A percentile compares a stretch with the other conserved stretches of the same genome.
phyloP scores from a whole-genome alignment of 495 filamentous ascomycete species.

The Aspergillus diversus region DNA sequence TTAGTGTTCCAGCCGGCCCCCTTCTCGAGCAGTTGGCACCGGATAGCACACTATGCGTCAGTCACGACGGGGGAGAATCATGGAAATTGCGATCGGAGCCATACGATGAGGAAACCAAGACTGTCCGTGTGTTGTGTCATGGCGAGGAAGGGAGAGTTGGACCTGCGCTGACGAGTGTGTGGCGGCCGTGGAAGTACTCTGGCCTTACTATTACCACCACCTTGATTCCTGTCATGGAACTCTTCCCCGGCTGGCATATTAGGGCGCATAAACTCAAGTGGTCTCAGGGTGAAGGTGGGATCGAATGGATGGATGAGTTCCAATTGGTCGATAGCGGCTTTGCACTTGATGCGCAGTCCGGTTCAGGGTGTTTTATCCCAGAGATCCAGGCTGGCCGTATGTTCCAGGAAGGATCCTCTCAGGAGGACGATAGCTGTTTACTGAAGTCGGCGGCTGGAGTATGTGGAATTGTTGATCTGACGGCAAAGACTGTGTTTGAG shows the following conservation, averaged over 20 bases:
- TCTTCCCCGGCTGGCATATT: slow-evolving; percentile 23
- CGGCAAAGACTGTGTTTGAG: background rate
- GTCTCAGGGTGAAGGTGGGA: background rate
- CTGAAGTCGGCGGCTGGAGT: slow-evolving; percentile 14
- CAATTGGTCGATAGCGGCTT: slow-evolving; percentile 26
- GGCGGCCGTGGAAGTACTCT: slow-evolving; percentile 22
- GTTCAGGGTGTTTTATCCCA: slow-evolving; percentile 4
- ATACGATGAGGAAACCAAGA: slow-evolving; percentile 1
- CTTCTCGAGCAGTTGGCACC: slow-evolving; percentile 22
- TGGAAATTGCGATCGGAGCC: slow-evolving; percentile 16
- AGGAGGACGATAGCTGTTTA: background rate
- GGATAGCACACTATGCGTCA: slow-evolving; percentile 20
- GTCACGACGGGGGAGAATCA: slow-evolving; percentile 15
- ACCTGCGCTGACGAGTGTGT: slow-evolving; percentile 14
- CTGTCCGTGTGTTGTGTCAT: background rate
- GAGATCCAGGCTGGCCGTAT: background rate
- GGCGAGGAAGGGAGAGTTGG: background rate
- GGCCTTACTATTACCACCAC: slow-evolving; percentile 19
- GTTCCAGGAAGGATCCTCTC: background rate
- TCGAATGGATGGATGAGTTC: background rate
- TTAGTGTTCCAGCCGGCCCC: slow-evolving; percentile 34
- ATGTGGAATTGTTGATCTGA: slow-evolving; percentile 18
- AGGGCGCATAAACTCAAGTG: slow-evolving; percentile 16
- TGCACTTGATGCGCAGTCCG: slow-evolving; percentile 17
- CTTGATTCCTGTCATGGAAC: slow-evolving; percentile 16